Base-by-base conservation (phyloP, 257 asterid genomes). In the Fraxinus excelsior region DNA sequence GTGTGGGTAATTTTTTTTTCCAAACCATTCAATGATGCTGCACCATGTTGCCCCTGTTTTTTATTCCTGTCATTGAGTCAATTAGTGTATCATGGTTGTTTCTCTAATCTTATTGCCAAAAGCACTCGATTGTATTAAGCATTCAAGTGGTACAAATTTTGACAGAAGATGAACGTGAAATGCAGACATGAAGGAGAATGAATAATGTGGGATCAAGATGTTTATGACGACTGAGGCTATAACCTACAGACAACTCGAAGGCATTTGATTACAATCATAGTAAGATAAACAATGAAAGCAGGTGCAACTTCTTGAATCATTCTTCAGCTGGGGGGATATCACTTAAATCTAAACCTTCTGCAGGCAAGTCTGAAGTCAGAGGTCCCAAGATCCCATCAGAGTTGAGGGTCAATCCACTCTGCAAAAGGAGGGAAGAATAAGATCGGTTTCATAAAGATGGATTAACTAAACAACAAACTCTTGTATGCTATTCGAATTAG, bases 351-450 rank as follows among this genome's bases (percentile, higher is more conserved):
- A 92, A 81, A 68, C 98, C 99, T 53, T 93, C 97, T 7, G 81
- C 84, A 1, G 97, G 99, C 75, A 95, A 86, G 78, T 90, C 97
- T 13, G 97, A 84, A 72, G 91, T 82, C 79, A 92, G 87, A 16
- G 99, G 96, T 31, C 97, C 96, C 74, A 94, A 84, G 60, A 92
- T 89, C 76, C 99, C 99, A 74, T 94, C 99, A 1, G 98, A 87
- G 86, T 88, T 93, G 79, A 95, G 83, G 16, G 97, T 91, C 91
- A 95, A 85, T 78, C 97, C 97, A 81, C 99, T 91, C 99, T 95
- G 97, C 80, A 74, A 68, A 16, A n/a, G 19, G 26, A 29, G 69
- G 26, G 35, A 75, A 34, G 51, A 71, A 74, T 72, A 68, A 2
- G 40, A 37, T 44, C 29, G 34, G 25, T 23, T 35, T 18, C 32